phyloP scores from a whole-genome alignment of 495 filamentous ascomycete species.

The Penicillium malachiteum region DNA sequence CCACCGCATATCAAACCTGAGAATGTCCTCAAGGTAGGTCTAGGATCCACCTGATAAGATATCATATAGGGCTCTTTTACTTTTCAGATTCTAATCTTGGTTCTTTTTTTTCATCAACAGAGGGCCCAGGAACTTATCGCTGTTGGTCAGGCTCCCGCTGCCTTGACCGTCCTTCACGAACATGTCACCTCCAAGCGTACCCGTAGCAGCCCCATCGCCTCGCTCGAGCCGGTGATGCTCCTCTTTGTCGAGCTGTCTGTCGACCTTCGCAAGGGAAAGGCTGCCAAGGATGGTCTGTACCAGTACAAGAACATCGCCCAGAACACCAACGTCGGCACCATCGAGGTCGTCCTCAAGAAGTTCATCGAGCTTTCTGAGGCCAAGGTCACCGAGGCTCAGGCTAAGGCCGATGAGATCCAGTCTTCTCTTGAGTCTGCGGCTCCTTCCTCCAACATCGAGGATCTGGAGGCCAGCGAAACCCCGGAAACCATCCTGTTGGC shows the following conservation, averaged over 20 bases:
- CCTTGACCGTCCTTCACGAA: conserved; percentile 93
- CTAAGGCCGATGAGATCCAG: conserved; percentile 93
- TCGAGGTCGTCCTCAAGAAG: conserved; percentile 93
- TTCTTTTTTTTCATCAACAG: conserved; percentile 31
- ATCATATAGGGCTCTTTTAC: not conserved
- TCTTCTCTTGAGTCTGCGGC: conserved; percentile 71
- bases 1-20: conserved; percentile 95
- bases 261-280: conserved; percentile 93
- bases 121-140: conserved; percentile 97
- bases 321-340: conserved; percentile 97
- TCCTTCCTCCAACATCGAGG: conserved; percentile 78
- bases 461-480: conserved; percentile 95
- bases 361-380: conserved; percentile 96
- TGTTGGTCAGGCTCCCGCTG: conserved; percentile 88
- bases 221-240: conserved; percentile 97
- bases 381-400: conserved; percentile 94
- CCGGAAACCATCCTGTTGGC: conserved; percentile 97
- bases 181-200: conserved; percentile 98
- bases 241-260: conserved; percentile 95
- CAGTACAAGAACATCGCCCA: conserved; percentile 99
- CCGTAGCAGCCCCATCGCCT: conserved; percentile 94
- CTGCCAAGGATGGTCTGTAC: conserved; percentile 97
- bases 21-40: conserved; percentile 88
- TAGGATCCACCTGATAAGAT: conserved; percentile 4
- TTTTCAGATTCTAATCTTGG: conserved; percentile 2